A percentile compares a stretch with the other conserved stretches of the same genome.
Conservation (phyloP, 139 green algal genomes). For the Coelastrella sp. region DNA sequence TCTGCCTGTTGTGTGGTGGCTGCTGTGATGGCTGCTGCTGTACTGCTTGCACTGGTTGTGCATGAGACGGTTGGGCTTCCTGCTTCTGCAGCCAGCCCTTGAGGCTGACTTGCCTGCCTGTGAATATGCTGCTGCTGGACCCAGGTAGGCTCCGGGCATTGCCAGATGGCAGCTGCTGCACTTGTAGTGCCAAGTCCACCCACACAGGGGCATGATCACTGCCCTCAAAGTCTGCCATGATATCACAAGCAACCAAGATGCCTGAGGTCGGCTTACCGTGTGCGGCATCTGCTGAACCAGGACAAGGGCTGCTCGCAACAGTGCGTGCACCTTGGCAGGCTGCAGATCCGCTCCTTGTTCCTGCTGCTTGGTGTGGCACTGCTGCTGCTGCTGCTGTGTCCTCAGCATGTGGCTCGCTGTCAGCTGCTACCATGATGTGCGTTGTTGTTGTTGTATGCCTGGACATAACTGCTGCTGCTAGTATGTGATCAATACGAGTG, state of each 20-base stretch:
- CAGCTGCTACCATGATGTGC: not conserved
- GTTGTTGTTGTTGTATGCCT: constrained; percentile 18
- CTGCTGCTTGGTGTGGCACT: not conserved
- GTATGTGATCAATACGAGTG: constrained; percentile 81
- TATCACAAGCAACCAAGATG: constrained; percentile 57
- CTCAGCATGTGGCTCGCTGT: not conserved
- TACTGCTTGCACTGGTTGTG: not conserved
- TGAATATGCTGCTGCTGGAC: constrained; percentile 41
- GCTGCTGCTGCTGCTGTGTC: constrained; percentile 11
- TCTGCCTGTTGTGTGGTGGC: not conserved
- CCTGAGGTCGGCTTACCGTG: no score
- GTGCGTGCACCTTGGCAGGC: not conserved
- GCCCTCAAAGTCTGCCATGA: constrained; percentile 66
- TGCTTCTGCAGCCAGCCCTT: constrained; percentile 46
- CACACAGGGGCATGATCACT: constrained; percentile 83
- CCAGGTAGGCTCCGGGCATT: not conserved
- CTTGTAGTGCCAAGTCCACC: constrained; percentile 47
- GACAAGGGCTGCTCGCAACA: not conserved
- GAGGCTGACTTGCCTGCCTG: constrained; percentile 57
- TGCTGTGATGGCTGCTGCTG: not conserved
- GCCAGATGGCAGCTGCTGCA: constrained; percentile 4
- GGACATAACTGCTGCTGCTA: constrained; percentile 46
- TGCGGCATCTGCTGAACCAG: not conserved
- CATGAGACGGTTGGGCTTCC: not conserved
- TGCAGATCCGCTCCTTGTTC: not conserved